Conservation (phyloP, 352 stramenopile genomes). For the Phytophthora constricta region DNA sequence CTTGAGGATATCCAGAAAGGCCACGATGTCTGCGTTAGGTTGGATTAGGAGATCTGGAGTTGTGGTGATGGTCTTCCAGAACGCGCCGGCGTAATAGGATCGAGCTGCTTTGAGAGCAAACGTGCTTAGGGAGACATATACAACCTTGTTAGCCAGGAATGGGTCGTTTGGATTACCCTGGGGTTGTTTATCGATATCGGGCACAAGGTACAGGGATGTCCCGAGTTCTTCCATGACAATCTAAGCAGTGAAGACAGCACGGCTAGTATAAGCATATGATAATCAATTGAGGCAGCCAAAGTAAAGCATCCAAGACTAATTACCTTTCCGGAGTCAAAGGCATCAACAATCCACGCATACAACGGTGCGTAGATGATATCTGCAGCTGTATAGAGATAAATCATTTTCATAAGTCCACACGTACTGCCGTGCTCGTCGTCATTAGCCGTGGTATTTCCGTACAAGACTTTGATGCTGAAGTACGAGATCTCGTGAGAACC, state of each 20-base stretch:
- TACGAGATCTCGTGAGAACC: conserved; percentile 55
- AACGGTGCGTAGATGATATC: conserved; percentile 61
- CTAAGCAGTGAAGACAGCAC: conserved; percentile 9
- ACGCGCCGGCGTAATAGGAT: conserved; percentile 55
- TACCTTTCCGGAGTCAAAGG: conserved; percentile 54
- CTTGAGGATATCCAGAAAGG: conserved; percentile 42
- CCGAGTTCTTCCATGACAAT: conserved; percentile 55
- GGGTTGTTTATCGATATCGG: conserved; percentile 40
- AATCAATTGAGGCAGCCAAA: background rate
- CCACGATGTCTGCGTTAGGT: conserved; percentile 50
- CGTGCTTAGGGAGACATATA: conserved; percentile 51
- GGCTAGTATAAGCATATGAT: background rate
- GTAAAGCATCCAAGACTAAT: background rate
- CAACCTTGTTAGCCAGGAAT: conserved; percentile 49
- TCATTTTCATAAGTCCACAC: conserved; percentile 34
- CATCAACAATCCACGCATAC: conserved; percentile 62
- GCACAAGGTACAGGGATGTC: conserved; percentile 45
- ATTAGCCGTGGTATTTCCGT: conserved; percentile 32
- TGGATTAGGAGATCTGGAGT: conserved; percentile 52
- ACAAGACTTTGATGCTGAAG: conserved; percentile 53
- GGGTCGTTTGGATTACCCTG: conserved; percentile 51
- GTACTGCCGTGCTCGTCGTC: background rate
- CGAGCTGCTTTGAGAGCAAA: conserved; percentile 47
- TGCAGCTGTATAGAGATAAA: conserved; percentile 53
- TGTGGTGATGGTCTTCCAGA: conserved; percentile 55